phyloP scores from a whole-genome alignment of 2,329 filamentous ascomycete genomes.

The Alternaria sp. region DNA sequence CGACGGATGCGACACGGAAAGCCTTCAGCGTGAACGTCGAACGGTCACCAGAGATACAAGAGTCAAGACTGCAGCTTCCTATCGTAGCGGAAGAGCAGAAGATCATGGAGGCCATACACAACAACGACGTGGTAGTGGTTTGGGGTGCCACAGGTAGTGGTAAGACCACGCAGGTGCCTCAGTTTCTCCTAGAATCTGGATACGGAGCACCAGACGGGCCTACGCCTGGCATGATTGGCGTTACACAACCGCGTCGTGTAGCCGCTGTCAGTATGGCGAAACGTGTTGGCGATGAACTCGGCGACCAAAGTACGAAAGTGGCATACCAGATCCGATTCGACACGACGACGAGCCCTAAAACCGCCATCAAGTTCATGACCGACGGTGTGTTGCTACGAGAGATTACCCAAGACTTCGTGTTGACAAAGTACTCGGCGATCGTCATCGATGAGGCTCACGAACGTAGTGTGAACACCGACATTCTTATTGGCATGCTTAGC shows the following conservation, averaged over 20 bases:
- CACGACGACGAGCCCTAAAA: constrained; percentile 77
- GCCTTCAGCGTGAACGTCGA: constrained; percentile 76
- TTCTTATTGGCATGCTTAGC: constrained; percentile 96
- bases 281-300: constrained; percentile 85
- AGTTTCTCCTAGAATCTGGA: constrained; percentile 93
- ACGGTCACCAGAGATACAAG: constrained; percentile 76
- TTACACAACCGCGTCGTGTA: constrained; percentile 93
- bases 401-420: constrained; percentile 83
- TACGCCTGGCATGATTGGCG: constrained; percentile 89
- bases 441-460: constrained; percentile 98
- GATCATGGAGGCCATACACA: constrained; percentile 97
- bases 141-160: constrained; percentile 96
- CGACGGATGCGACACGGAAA: constrained; percentile 67
- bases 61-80: constrained; percentile 78
- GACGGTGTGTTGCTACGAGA: constrained; percentile 94
- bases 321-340: constrained; percentile 95
- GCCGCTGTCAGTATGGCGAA: constrained; percentile 97
- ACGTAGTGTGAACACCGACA: constrained; percentile 95
- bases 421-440: constrained; percentile 90
- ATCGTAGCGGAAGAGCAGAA: constrained; percentile 95
- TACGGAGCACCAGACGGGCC: constrained; percentile 80
- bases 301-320: constrained; percentile 76
- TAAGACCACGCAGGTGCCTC: constrained; percentile 96
- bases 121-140: constrained; percentile 86
- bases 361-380: constrained; percentile 98